Percentiles rank a stretch among this genome's conserved stretches.
Conservation (phyloP, 1,284 basidiomycete genomes). For the Cerioporus squamosus region DNA sequence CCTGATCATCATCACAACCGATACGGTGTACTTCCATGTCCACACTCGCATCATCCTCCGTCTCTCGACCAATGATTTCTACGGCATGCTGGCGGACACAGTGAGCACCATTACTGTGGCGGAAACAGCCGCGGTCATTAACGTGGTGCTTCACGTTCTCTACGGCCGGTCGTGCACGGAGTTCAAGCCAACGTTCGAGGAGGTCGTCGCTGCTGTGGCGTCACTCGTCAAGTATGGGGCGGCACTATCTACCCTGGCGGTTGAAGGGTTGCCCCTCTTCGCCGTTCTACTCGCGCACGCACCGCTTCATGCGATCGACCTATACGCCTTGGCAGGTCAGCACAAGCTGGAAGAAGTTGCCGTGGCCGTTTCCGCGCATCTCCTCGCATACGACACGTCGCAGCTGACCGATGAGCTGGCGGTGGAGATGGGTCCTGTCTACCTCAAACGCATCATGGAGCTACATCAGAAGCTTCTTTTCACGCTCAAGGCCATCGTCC, state of each 20-base stretch:
- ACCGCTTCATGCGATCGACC: slow-evolving; percentile 34
- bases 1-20: background rate
- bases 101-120: background rate
- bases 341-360: slow-evolving; percentile 39
- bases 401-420: slow-evolving; percentile 38
- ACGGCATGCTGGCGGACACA: background rate
- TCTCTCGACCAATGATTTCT: slow-evolving; percentile 2
- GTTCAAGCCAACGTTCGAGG: slow-evolving; percentile 30
- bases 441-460: slow-evolving; percentile 41
- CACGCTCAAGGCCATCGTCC: slow-evolving; percentile 38
- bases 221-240: slow-evolving; percentile 36
- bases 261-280: slow-evolving; percentile 29
- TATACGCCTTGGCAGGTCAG: slow-evolving; percentile 40
- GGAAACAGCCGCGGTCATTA: slow-evolving; percentile 34
- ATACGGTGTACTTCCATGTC: slow-evolving; percentile 8
- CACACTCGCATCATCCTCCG: background rate
- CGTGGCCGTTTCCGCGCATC: slow-evolving; percentile 36
- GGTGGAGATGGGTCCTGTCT: slow-evolving; percentile 37
- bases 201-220: slow-evolving; percentile 29
- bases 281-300: slow-evolving; percentile 34
- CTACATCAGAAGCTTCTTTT: slow-evolving; percentile 41
- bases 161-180: slow-evolving; percentile 35
- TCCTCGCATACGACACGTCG: slow-evolving; percentile 35
- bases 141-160: slow-evolving; percentile 38
- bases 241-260: slow-evolving; percentile 18